Evolutionary conservation across 2,329 filamentous ascomycete species (phyloP), one percentile per base, ranked within the genome.

Genomic region (Pezicula rhizophila): DNA sequence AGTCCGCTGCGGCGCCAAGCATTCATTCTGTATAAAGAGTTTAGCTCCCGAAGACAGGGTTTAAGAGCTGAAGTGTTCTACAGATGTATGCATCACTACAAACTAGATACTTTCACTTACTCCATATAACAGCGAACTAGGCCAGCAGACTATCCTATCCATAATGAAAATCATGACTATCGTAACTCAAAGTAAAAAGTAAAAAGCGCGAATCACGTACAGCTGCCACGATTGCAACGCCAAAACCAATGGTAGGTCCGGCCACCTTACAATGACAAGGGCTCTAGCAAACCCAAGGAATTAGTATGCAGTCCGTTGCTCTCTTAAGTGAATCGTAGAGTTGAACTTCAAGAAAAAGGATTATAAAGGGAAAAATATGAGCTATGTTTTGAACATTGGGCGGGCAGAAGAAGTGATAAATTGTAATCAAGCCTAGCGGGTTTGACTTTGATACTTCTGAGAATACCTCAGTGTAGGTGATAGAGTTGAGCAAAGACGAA

Each of bases 181-280:
- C 8, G 12, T n/a, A 39, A n/a, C 14, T 25, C n/a, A 17, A 5
- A 18, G 35, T 7, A 25, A 40, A 17, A 5, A 18, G 35, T 7
- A 25, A 40, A 34, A 25, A 15, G 45, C 17, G 35, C n/a, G 25
- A 20, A n/a, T 41, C 48, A 67, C 71, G 49, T 68, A 78, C 74
- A 43, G 74, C 76, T 52, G 74, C 67, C 45, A 71, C 64, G 37
- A 80, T 64, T 1, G 72, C 73, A 44, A 71, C 63, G 8, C 61
- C 64, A 25, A 56, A 68, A 58, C 75, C 76, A 39, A 79, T 58
- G 1, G 75, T 79, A 34, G 76, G 76, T 1, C 77, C 76, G 25
- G 80, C 68, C 8, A 79, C 68, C 59, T 79, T 80, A 58, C 75
- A 79, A 52, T 72, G 74, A 48, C 76, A 80, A 3, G 76, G 77